Conservation (phyloP, 306 rosid species). For the Oxytropis ochrocephala region DNA sequence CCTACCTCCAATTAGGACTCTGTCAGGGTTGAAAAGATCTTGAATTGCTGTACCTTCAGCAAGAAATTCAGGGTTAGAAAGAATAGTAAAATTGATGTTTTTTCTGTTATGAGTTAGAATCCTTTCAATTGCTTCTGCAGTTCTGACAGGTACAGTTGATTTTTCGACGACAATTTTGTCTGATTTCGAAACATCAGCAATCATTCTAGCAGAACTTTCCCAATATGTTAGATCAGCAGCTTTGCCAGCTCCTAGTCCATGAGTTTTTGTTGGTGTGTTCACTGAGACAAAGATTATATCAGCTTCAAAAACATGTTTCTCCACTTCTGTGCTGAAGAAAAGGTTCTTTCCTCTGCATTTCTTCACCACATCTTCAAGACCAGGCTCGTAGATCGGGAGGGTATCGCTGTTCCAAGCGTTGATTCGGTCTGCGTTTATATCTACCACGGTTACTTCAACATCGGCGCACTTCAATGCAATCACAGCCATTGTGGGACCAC, state of each 20-base stretch:
- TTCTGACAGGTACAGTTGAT: constrained; percentile 86
- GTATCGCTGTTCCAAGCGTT: constrained; percentile 57
- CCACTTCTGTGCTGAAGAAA: constrained; percentile 55
- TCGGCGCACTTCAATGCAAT: constrained; percentile 52
- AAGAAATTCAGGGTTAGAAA: constrained; percentile 85
- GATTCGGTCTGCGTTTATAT: constrained; percentile 35
- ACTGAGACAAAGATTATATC: constrained; percentile 80
- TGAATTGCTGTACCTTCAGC: constrained; percentile 87
- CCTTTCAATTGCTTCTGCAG: constrained; percentile 88
- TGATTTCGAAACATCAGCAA: constrained; percentile 76
- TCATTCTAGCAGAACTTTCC: constrained; percentile 93
- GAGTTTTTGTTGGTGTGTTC: constrained; percentile 85
- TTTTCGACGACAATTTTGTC: constrained; percentile 85
- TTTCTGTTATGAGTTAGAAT: constrained; percentile 69
- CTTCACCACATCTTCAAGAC: constrained; percentile 54
- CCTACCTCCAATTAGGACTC: constrained; percentile 90
- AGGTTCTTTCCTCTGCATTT: constrained; percentile 49
- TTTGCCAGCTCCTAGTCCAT: constrained; percentile 88
- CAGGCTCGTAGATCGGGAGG: constrained; percentile 60
- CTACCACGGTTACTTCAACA: constrained; percentile 43
- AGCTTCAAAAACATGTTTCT: constrained; percentile 60
- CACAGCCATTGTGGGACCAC: constrained; percentile 92
- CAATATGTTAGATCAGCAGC: constrained; percentile 88
- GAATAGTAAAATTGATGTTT: constrained; percentile 66
- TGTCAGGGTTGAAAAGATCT: constrained; percentile 58